Conservation (phyloP, 352 stramenopile genomes). For the Phytophthora quininea region DNA sequence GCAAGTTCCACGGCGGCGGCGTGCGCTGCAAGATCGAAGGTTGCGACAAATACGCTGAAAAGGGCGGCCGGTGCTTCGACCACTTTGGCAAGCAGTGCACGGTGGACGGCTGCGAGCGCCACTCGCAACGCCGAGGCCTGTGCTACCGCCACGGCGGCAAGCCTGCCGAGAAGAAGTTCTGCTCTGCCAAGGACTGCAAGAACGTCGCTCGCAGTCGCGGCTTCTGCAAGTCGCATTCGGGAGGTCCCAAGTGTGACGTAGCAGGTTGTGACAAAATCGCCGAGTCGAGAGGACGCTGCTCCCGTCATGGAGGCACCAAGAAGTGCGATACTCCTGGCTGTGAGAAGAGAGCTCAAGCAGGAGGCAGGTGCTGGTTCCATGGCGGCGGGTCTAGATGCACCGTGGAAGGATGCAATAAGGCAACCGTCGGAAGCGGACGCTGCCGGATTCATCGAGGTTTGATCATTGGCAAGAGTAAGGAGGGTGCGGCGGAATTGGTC, state of each 20-base stretch:
- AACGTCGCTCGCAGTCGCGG: constrained; percentile 25
- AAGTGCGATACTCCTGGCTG: constrained; percentile 25
- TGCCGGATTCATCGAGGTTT: constrained; percentile 14
- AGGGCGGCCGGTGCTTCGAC: constrained; percentile 27
- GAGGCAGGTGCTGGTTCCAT: constrained; percentile 20
- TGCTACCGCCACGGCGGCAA: constrained; percentile 34
- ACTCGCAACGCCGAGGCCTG: constrained; percentile 18
- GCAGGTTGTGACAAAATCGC: constrained; percentile 26
- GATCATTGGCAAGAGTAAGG: background rate
- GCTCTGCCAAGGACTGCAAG: constrained; percentile 20
- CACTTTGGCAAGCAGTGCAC: constrained; percentile 26
- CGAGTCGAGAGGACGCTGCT: constrained; percentile 23
- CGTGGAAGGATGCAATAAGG: constrained; percentile 20
- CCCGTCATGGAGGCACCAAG: constrained; percentile 25
- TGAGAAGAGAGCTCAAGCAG: constrained; percentile 15
- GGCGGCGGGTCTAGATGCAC: constrained; percentile 20
- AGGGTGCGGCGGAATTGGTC: too few species aligned
- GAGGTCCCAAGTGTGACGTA: constrained; percentile 21
- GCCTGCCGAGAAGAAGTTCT: constrained; percentile 22
- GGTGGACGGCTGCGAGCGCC: constrained; percentile 27
- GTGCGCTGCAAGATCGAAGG: constrained; percentile 27
- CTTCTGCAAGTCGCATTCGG: constrained; percentile 22
- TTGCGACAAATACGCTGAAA: constrained; percentile 21
- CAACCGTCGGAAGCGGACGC: constrained; percentile 11
- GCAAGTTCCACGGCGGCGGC: constrained; percentile 33